Conservation (phyloP, 176 grass and related monocot genomes). For the Thinopyrum elongatum region DNA sequence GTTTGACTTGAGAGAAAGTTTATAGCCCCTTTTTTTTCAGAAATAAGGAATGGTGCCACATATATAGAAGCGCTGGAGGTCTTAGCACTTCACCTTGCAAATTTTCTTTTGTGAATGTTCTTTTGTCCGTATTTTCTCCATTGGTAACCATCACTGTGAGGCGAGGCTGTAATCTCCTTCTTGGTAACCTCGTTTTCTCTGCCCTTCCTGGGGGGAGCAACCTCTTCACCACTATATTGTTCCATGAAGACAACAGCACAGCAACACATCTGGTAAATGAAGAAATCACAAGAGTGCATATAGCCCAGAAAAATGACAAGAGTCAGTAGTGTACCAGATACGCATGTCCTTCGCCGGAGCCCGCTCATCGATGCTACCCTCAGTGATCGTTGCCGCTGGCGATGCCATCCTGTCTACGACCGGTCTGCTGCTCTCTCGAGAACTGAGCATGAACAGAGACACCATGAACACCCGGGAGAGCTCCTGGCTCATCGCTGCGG, state of each 20-base stretch:
- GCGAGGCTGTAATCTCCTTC: conserved; percentile 28
- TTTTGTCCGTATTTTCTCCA: conserved; percentile 62
- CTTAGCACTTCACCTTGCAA: conserved; percentile 17
- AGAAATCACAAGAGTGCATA: neutral
- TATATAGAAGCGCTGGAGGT: neutral
- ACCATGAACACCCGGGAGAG: conserved; percentile 34
- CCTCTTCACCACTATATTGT: neutral
- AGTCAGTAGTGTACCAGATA: neutral
- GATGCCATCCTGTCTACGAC: neutral
- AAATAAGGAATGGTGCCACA: neutral
- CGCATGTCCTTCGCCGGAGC: neutral
- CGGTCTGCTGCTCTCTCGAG: neutral
- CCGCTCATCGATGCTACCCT: neutral
- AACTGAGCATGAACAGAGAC: conserved; percentile 32
- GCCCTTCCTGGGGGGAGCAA: neutral
- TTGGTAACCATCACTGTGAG: conserved; percentile 34
- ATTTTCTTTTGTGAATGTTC: conserved; percentile 37
- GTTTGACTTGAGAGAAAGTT: too few species aligned
- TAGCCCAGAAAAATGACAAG: neutral
- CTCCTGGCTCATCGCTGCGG: conserved; percentile 6
- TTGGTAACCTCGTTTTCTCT: neutral
- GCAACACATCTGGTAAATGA: neutral
- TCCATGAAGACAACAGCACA: neutral
- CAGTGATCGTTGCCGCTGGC: neutral
- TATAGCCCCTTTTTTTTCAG: too few species aligned